Base-by-base conservation (phyloP, 805 yeast species). In the Kluyveromyces lactis region DNA sequence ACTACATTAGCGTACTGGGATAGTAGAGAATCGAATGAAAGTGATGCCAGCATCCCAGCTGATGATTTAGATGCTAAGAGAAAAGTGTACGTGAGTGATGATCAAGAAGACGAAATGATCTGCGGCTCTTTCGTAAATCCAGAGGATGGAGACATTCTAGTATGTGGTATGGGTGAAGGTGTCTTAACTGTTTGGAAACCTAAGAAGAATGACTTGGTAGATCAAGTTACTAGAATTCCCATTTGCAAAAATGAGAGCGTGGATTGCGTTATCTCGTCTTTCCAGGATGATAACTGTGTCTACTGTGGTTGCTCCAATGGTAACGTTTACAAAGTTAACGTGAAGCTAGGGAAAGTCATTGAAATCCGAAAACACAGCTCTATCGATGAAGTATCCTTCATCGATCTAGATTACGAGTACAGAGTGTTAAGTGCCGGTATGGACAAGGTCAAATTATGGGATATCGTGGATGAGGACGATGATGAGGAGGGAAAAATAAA, bases 91-190 rank as follows among this genome's bases (percentile, higher is more conserved):
- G 71, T 72, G 29, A 79, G 89, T 27, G 97, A 89, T 46, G 89
- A 86, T 55, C 98, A 90, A 63, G 95, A 83, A 49, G 97, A 90
- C 53, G 98, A 90, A 55, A 63, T 90, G n/a, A 62, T 90, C 31
- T 71, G 87, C 41, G 81, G 86, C 51, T 66, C 84, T 28, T 77
- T 79, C 63, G 72, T 79, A 1, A 84, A 81, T 45, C 73, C 73
- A 2, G 71, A 77, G 11, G 72, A 71, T 35, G 84, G 79, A 39
- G 79, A 76, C 15, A 71, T 76, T 1, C 72, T 79, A 3, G 73
- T 81, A 3, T 87, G 89, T 49, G 90, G 95, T 33, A 87, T 86
- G 81, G 86, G 95, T 12, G 92, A 82, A 53, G 97, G 97, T 3
- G 74, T 86, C 11, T 69, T 86, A 5, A 86, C 97, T 0, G 67